Percentiles rank a stretch among this genome's conserved stretches.
phyloP scores from a whole-genome alignment of 169 alveolate species.

The Toxoplasma gondii region DNA sequence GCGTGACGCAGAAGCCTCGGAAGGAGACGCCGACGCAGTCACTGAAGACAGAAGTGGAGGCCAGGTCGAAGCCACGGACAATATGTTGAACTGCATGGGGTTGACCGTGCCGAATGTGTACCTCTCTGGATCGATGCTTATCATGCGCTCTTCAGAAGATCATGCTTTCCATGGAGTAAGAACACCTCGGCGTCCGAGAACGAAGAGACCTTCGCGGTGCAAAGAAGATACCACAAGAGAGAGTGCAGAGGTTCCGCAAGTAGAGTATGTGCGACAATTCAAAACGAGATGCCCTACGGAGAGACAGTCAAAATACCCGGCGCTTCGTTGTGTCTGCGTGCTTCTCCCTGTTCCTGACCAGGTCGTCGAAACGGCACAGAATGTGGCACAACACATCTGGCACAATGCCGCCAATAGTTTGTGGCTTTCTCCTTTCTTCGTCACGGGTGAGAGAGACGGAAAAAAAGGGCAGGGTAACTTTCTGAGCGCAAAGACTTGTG shows the following conservation, averaged over 20 bases:
- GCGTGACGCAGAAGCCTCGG: no score
- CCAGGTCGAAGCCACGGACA: not conserved
- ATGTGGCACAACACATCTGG: slow-evolving; percentile 18
- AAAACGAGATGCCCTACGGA: no score
- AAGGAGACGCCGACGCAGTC: not conserved
- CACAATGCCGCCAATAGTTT: slow-evolving; percentile 25
- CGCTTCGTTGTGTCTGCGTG: not conserved
- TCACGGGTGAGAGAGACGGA: not conserved
- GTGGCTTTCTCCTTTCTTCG: slow-evolving; percentile 30
- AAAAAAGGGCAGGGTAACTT: no score
- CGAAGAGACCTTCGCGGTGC: no score
- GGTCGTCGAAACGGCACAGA: slow-evolving; percentile 19
- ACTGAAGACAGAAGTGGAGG: not conserved
- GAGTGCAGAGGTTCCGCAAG: no score
- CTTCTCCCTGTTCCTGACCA: not conserved
- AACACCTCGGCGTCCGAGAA: no score
- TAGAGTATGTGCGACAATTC: no score
- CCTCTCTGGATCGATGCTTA: not conserved
- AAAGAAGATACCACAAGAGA: no score
- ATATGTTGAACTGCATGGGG: not conserved
- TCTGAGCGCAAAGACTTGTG: not conserved
- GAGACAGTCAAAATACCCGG: no score
- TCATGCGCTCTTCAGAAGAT: not conserved
- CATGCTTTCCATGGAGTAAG: slow-evolving; percentile 26
- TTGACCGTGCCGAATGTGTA: not conserved